These are phyloP conservation scores for Magnolia sinica DNA, from an alignment of 164 flowering plant species.

Conservation along the genomic window DNA sequence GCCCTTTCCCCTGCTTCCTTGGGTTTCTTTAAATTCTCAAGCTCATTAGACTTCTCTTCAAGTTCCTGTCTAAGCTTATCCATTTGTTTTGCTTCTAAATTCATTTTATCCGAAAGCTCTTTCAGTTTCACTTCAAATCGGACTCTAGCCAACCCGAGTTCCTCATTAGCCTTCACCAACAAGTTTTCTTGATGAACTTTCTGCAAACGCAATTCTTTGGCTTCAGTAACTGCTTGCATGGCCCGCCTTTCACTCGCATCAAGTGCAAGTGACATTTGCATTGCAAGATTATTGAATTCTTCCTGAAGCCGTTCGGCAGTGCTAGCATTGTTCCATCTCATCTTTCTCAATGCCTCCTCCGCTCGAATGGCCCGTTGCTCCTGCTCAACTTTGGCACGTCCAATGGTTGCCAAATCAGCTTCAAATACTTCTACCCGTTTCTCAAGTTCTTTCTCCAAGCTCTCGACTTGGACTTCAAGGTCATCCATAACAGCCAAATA, in stretches of 20 bases:
- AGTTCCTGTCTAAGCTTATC: constrained; percentile 40
- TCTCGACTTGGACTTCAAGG: constrained; percentile 51
- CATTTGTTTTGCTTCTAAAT: constrained; percentile 26
- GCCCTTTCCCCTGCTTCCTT: constrained; percentile 34
- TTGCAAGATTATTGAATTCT: constrained; percentile 67
- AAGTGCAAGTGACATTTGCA: constrained; percentile 77
- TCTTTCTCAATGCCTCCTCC: constrained; percentile 71
- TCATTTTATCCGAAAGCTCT: constrained; percentile 39
- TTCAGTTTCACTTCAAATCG: constrained; percentile 46
- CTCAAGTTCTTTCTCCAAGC: constrained; percentile 66
- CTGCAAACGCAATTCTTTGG: constrained; percentile 58
- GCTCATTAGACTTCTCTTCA: constrained; percentile 41
- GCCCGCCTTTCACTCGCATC: constrained; percentile 81
- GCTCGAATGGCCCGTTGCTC: constrained; percentile 89
- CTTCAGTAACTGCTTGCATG: constrained; percentile 67
- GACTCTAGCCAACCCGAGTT: constrained; percentile 39
- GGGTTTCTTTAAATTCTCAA: constrained; percentile 41
- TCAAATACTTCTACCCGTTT: constrained; percentile 56
- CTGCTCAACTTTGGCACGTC: constrained; percentile 69
- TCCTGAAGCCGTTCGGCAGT: constrained; percentile 84
- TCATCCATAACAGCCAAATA: constrained; percentile 33
- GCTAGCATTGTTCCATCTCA: constrained; percentile 62
- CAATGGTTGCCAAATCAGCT: constrained; percentile 62
- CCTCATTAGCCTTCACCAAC: constrained; percentile 49
- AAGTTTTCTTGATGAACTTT: constrained; percentile 50